Percentiles rank a stretch among this genome's conserved stretches.
Conservation (phyloP, 139 green algal genomes). For the Chlamydomonas urium region DNA sequence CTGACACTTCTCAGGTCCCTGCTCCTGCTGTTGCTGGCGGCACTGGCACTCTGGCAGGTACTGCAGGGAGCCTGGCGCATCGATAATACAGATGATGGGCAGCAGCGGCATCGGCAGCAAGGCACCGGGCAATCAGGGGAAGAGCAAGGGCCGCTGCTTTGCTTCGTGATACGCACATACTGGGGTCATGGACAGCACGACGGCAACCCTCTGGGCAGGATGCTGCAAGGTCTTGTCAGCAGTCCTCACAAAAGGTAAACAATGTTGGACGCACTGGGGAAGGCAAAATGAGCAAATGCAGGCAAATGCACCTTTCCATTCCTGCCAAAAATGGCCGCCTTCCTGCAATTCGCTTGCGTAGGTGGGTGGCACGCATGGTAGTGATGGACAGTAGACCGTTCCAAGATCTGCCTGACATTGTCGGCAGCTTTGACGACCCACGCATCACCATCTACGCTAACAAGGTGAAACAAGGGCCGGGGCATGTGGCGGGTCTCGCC, state of each 20-base stretch:
- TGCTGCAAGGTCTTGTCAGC: not conserved
- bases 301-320: not conserved
- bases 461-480: no score
- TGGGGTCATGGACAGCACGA: constrained; percentile 1
- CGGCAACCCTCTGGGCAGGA: not conserved
- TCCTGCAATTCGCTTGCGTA: constrained; percentile 19
- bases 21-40: no score
- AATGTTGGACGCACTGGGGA: not conserved
- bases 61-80: no score
- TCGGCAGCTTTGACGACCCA: constrained; percentile 55
- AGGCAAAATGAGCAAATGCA: not conserved
- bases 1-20: no score
- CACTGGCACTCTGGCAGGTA: no score
- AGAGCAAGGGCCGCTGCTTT: no score
- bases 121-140: no score
- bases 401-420: constrained; percentile 54
- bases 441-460: constrained; percentile 69
- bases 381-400: constrained; percentile 72
- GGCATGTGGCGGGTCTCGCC: no score
- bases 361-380: constrained; percentile 68
- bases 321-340: not conserved
- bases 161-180: constrained; percentile 12
- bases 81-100: no score
- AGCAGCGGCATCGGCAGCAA: no score
- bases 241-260: not conserved